Conservation (phyloP, 768 basidiomycete genomes). For the Termitomyces sp. region DNA sequence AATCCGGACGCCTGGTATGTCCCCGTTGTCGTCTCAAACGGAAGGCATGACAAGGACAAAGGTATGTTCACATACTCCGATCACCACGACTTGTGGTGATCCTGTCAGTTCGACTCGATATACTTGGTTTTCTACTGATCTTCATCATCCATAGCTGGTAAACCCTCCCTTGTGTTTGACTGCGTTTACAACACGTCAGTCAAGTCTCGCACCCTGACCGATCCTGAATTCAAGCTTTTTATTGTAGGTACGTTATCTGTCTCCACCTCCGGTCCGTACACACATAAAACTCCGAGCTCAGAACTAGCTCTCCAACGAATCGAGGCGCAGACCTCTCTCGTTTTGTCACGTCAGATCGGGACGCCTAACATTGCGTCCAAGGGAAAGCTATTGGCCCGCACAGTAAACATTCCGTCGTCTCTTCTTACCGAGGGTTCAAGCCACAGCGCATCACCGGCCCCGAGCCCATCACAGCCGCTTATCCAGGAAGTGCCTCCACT, state of each 20-base stretch:
- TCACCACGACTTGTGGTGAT: too few relatives aligned
- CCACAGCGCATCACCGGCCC: background rate
- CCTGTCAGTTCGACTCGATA: constrained; percentile 7
- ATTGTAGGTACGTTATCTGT: constrained; percentile 52
- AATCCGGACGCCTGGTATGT: constrained; percentile 52
- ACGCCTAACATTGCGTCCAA: constrained; percentile 78
- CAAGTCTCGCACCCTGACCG: constrained; percentile 54
- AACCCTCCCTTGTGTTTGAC: constrained; percentile 68
- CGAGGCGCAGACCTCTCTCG: constrained; percentile 55
- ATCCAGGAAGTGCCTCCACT: constrained; percentile 39
- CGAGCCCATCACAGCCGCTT: constrained; percentile 28
- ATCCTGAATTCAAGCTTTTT: constrained; percentile 65
- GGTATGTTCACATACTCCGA: constrained; percentile 33
- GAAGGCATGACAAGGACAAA: constrained; percentile 64
- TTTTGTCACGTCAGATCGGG: constrained; percentile 63
- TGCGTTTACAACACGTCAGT: constrained; percentile 60
- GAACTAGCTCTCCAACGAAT: constrained; percentile 69
- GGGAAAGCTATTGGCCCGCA: constrained; percentile 59
- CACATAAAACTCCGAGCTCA: constrained; percentile 21
- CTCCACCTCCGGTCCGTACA: background rate
- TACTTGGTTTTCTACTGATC: constrained; percentile 2
- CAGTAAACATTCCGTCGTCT: constrained; percentile 48
- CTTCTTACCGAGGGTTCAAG: constrained; percentile 24
- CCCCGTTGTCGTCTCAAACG: constrained; percentile 69
- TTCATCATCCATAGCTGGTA: constrained; percentile 48